Percentiles rank a stretch among this genome's conserved stretches.
phyloP scores from a whole-genome alignment of 1,284 basidiomycete genomes.

The Sanghuangporus baumii region DNA sequence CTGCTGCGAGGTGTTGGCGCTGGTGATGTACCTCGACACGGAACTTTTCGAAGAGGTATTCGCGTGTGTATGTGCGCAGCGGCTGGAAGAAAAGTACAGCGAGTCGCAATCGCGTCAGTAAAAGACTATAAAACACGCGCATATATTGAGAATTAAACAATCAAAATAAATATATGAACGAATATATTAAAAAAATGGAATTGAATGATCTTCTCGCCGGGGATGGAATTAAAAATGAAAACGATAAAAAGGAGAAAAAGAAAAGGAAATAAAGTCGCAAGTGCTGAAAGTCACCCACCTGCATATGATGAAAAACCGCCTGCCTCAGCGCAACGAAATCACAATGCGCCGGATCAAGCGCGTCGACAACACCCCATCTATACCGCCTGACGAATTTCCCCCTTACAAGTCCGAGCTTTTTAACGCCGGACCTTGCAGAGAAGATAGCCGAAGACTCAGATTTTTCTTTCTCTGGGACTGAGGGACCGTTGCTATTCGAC shows the following conservation, averaged over 20 bases:
- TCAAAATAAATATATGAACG: constrained; percentile 5
- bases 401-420: not conserved
- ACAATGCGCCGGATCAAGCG: constrained; percentile 68
- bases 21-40: constrained; percentile 50
- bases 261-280: constrained; percentile 18
- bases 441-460: constrained; percentile 6
- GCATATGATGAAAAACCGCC: constrained; percentile 78
- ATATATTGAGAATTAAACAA: constrained; percentile 14
- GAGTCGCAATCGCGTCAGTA: not conserved
- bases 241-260: constrained; percentile 10
- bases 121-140: constrained; percentile 18
- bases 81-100: constrained; percentile 42
- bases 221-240: not conserved
- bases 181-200: not conserved
- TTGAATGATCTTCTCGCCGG: not conserved
- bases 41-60: constrained; percentile 78
- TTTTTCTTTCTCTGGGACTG: not conserved
- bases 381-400: constrained; percentile 63
- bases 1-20: constrained; percentile 28
- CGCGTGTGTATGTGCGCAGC: constrained; percentile 74
- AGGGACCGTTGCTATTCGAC: constrained; percentile 24
- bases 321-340: constrained; percentile 70
- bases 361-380: constrained; percentile 75
- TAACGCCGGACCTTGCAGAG: not conserved
- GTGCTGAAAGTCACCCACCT: constrained; percentile 40